Base-by-base conservation (phyloP, 768 basidiomycete genomes). In the Mycena polygramma region DNA sequence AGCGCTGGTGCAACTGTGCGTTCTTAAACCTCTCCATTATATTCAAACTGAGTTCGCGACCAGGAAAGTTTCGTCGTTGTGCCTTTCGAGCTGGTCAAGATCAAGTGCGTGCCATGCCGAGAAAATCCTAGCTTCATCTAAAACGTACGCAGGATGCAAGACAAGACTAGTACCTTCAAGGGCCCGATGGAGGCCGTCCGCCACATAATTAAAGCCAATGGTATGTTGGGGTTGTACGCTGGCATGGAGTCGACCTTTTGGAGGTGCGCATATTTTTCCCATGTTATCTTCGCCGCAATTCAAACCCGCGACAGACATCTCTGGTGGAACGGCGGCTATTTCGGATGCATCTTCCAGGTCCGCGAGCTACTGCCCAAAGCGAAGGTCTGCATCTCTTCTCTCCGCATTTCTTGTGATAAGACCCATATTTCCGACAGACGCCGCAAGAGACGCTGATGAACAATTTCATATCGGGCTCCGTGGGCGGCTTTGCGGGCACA, bases 221-320 rank as follows among this genome's bases (percentile, higher is more conserved):
- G 97, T 36, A 58, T 93, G 6, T 81, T 98, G 0, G 97, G 95
- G 22, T 81, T 98, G 30, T 98, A 98, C 77, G 90, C 90, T 26
- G 97, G 98, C 43, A 97, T 99, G 93, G 98, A 99, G 79, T 89
- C 95, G 15, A 99, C 97, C 2, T 97, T 98, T 83, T 98, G 97
- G 97, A 89, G 97, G 94, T 94, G 64, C 43, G 82, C 48, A 54
- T n/a, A 24, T 61, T 52, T 49, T 55, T 43, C 45, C 22, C 20
- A 49, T n/a, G 17, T n/a, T 24, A 22, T 19, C 4, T 36, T 57
- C 20, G 1, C 39, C 36, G 22, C 52, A n/a, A 65, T 37, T 75
- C 63, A 45, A 43, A 39, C 59, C 36, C 57, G 46, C 53, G 48
- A 51, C 55, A 94, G 93, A 76, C 94, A 96, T 75, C 75, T 95